Evolutionary conservation across 177 flowering plant species (phyloP), one percentile per base, ranked within the genome.

Genomic region (Vitis hybrid): DNA sequence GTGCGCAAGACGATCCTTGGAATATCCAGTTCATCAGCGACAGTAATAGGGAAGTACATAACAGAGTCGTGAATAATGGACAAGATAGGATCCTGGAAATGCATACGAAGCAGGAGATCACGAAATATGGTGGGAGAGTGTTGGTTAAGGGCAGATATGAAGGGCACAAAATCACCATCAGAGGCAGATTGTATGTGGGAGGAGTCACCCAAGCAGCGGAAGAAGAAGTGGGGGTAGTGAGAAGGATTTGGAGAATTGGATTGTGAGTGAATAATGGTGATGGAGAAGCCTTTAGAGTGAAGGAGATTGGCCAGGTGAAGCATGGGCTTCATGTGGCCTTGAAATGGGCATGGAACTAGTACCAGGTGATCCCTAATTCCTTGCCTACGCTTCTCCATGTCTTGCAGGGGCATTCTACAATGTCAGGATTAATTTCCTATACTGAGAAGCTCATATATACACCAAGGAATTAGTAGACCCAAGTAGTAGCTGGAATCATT

Each of bases 231-330:
- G 16, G 56, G 56, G 56, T 14, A 53, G 56, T 53, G 56, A 53
- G 56, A 53, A 53, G 56, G 16, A 15, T 53, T 15, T 53, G 56
- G 56, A 53, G 56, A 53, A 1, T 53, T 53, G 15, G 16, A 16
- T 53, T 53, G 15, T 14, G 56, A 14, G 56, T 53, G 56, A 15
- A 53, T 53, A 14, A 53, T 53, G 19, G 56, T 53, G 12, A 53
- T 53, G n/a, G 56, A 12, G 56, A 53, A 53, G 56, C 56, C 56
- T 53, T 53, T 53, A 16, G 56, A 53, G 16, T 53, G 56, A 53
- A 53, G 56, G n/a, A 53, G 56, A 16, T 14, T 53, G 56, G 56
- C 56, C 56, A 53, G 56, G 2, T 53, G 56, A 53, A 53, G 56
- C 56, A 53, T 53, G 15, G 56, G 56, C 7, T 53, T 53, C 56